A percentile compares a stretch with the other conserved stretches of the same genome.
Evolutionary conservation across 768 basidiomycete genomes (phyloP).

Genomic region (Suillus bovinus): DNA sequence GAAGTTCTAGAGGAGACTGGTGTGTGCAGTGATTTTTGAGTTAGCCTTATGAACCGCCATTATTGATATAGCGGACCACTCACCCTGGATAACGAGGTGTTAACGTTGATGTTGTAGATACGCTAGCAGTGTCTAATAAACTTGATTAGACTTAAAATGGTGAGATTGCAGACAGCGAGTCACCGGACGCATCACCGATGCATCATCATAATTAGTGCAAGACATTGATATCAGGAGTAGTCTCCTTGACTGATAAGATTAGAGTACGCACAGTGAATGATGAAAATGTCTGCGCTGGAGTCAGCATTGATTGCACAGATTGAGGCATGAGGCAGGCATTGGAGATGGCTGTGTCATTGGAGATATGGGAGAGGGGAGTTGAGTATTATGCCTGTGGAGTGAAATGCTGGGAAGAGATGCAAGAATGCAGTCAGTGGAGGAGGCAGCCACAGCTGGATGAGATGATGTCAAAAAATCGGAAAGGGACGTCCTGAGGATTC

Average conservation of each 20-base stretch:
- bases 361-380: conserved; percentile 56
- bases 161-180: no score
- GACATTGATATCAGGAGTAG: no score
- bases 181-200: no score
- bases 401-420: conserved; percentile 1
- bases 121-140: no score
- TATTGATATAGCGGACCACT: neutral
- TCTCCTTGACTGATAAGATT: no score
- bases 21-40: neutral
- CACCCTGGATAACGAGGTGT: neutral
- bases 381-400: conserved; percentile 34
- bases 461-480: conserved; percentile 47
- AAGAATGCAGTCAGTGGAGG: conserved; percentile 8
- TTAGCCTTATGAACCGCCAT: neutral
- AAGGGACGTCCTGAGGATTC: conserved; percentile 74
- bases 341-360: conserved; percentile 44
- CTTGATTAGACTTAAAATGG: no score
- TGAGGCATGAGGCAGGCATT: conserved; percentile 29
- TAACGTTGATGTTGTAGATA: no score
- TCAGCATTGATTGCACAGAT: no score
- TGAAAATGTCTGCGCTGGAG: no score
- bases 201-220: no score
- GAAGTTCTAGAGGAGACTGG: neutral
- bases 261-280: no score
- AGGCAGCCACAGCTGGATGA: conserved; percentile 26